A percentile compares a stretch with the other conserved stretches of the same genome.
These are phyloP conservation scores for Theobroma grandiflorum DNA, from an alignment of 441 rosid species.

Conservation along the genomic window DNA sequence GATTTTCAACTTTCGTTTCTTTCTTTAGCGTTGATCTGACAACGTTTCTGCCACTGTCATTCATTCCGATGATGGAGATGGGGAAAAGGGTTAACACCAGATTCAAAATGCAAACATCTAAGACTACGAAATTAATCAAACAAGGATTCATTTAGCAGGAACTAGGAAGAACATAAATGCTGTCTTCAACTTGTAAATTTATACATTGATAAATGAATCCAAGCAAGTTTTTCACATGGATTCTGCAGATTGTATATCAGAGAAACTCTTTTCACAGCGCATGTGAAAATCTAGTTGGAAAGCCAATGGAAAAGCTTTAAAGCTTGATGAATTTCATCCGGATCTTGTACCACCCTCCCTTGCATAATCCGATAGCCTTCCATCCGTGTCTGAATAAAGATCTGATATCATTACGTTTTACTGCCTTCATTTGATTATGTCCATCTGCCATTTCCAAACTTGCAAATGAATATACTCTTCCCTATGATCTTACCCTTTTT, in stretches of 20 bases:
- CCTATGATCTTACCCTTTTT: neutral
- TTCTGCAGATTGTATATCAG: neutral
- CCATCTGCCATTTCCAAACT: neutral
- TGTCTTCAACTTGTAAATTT: neutral
- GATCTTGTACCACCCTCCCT: slow-evolving; percentile 38
- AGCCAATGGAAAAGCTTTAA: neutral
- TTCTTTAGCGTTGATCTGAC: no score
- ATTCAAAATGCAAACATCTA: no score
- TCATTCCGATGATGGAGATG: no score
- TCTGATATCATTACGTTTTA: neutral
- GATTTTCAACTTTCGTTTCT: no score
- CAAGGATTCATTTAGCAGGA: neutral
- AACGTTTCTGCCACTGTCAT: no score
- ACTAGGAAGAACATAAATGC: neutral
- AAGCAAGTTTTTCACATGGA: neutral
- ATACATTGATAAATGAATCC: neutral
- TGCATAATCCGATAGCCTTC: slow-evolving; percentile 29
- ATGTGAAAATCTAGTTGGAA: neutral
- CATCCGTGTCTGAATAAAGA: neutral
- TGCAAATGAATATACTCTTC: neutral
- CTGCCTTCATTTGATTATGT: neutral
- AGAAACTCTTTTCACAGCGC: neutral
- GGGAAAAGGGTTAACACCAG: no score
- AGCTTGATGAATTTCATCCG: slow-evolving; percentile 14
- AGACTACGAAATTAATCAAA: neutral